These are phyloP conservation scores for Globisporangium alternatum DNA, from an alignment of 352 stramenopile species.

Conservation along the genomic window DNA sequence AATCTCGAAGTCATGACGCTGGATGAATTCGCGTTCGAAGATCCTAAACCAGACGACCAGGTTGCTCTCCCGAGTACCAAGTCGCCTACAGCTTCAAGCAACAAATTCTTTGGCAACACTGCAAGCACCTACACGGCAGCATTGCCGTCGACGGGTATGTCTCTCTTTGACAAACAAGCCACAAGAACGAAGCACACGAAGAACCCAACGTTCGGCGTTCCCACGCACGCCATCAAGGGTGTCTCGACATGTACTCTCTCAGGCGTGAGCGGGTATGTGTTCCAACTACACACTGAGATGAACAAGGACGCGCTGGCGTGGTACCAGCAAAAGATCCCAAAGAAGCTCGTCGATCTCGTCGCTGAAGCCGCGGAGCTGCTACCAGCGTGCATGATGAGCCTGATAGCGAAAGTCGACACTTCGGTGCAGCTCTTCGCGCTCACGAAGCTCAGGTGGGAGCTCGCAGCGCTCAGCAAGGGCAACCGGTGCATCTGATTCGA, in stretches of 20 bases:
- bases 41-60: too few relatives aligned
- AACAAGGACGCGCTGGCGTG: not conserved
- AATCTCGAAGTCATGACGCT: too few relatives aligned
- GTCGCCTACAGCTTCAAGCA: too few relatives aligned
- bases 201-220: not conserved
- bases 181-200: not conserved
- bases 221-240: not conserved
- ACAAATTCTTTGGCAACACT: too few relatives aligned
- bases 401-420: not conserved
- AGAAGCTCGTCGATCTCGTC: not conserved
- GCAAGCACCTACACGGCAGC: too few relatives aligned
- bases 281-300: not conserved
- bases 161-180: not conserved
- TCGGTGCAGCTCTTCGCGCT: not conserved
- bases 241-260: not conserved
- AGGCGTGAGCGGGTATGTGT: not conserved
- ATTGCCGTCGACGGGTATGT: not conserved
- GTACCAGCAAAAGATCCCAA: not conserved
- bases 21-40: too few relatives aligned
- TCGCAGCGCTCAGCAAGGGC: not conserved
- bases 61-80: too few relatives aligned
- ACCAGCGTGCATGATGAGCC: not conserved
- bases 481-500: slow-evolving; percentile 1
- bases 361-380: not conserved
- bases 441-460: not conserved